These are phyloP conservation scores for Symbiotaphrina buchneri DNA, from an alignment of 495 filamentous ascomycete species.

Conservation along the genomic window DNA sequence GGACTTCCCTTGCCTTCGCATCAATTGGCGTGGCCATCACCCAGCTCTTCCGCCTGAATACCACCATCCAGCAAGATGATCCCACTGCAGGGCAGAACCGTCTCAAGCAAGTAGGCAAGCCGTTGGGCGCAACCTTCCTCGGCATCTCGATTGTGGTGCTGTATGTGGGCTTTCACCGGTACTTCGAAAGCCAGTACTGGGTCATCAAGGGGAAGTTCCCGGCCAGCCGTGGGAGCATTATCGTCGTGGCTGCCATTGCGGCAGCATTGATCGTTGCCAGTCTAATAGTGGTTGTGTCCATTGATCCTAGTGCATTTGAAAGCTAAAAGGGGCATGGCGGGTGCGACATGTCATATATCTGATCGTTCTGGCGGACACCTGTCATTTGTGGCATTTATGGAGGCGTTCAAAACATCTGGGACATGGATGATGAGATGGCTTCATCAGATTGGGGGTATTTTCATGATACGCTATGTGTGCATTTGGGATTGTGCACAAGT, in stretches of 20 bases:
- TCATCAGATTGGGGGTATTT: too few species aligned
- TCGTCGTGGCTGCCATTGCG: conserved; percentile 6
- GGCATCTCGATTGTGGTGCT: conserved; percentile 69
- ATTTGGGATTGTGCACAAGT: too few species aligned
- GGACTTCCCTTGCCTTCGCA: conserved; percentile 88
- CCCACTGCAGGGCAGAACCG: conserved; percentile 8
- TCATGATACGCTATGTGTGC: too few species aligned
- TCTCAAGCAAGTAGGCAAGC: conserved; percentile 72
- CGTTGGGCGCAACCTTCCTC: conserved; percentile 82
- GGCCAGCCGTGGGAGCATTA: conserved; percentile 4
- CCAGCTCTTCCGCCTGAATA: conserved; percentile 87
- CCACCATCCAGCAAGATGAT: conserved; percentile 7
- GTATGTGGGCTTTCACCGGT: conserved; percentile 58
- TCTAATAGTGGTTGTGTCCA: conserved; percentile 16
- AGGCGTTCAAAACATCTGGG: too few species aligned
- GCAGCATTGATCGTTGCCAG: conserved; percentile 15
- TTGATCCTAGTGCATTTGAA: conserved; percentile 15
- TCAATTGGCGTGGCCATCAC: conserved; percentile 93
- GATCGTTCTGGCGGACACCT: too few species aligned
- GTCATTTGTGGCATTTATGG: too few species aligned
- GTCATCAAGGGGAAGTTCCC: conserved; percentile 5
- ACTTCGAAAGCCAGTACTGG: conserved; percentile 27
- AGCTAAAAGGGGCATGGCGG: conserved; percentile 1
- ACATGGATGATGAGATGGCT: too few species aligned
- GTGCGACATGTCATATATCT: conserved; percentile 4